Evolutionary conservation across 78 protist species (phyloP).

Genomic region (Dictyostelium purpureum): DNA sequence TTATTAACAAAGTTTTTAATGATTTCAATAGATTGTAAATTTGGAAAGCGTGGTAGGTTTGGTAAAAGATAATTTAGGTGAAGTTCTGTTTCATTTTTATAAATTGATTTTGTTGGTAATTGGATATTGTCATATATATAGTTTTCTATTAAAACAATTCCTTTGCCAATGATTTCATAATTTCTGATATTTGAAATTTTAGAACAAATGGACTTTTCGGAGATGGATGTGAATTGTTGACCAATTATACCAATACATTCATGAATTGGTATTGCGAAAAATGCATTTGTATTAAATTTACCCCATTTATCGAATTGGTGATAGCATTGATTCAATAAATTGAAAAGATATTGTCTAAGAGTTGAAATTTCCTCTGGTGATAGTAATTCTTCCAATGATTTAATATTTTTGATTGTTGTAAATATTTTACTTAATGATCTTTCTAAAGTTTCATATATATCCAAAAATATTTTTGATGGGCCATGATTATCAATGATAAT

Average conservation of each 20-base stretch:
- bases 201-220: background rate
- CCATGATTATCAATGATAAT: too few species aligned
- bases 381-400: too few species aligned
- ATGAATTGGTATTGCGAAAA: background rate
- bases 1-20: background rate
- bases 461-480: too few species aligned
- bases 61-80: background rate
- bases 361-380: too few species aligned
- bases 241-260: background rate
- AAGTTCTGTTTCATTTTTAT: background rate
- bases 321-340: background rate
- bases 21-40: background rate
- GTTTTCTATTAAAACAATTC: background rate
- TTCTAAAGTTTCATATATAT: too few species aligned
- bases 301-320: too few species aligned
- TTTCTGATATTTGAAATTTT: background rate
- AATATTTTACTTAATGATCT: too few species aligned
- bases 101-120: background rate
- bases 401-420: too few species aligned
- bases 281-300: background rate
- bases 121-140: background rate
- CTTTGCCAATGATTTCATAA: background rate
- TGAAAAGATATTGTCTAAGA: too few species aligned
- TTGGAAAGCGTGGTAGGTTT: background rate
- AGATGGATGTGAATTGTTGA: background rate